phyloP scores from a whole-genome alignment of 495 filamentous ascomycete genomes.

The Antarctomyces pellizariae region DNA sequence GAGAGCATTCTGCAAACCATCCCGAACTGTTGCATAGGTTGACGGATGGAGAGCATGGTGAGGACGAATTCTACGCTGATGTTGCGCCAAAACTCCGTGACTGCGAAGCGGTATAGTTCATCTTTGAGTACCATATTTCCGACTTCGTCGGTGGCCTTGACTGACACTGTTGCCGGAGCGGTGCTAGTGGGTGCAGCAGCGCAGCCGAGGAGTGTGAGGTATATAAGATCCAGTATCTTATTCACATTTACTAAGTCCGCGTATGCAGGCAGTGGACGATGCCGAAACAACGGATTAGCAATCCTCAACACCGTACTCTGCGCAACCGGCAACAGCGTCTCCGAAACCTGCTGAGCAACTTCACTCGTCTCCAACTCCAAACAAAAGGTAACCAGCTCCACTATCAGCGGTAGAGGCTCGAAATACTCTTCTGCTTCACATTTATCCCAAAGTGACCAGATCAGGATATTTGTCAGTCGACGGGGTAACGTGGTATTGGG shows the following conservation, averaged over 20 bases:
- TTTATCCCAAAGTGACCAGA: conserved; percentile 9
- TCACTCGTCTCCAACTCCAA: conserved; percentile 9
- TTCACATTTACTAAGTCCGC: conserved; percentile 7
- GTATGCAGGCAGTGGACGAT: too few relatives aligned
- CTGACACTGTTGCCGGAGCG: too few relatives aligned
- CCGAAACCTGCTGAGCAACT: conserved; percentile 8
- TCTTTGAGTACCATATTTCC: too few relatives aligned
- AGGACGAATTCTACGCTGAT: conserved; percentile 10
- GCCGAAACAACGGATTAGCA: too few relatives aligned
- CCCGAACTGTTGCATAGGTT: conserved; percentile 6
- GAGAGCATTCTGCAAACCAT: conserved; percentile 10
- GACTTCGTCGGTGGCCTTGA: conserved; percentile 4
- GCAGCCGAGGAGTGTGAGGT: conserved; percentile 9
- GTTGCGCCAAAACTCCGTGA: conserved; percentile 9
- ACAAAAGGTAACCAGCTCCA: conserved; percentile 9
- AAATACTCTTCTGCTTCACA: conserved; percentile 10
- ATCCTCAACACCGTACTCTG: too few relatives aligned
- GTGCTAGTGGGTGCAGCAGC: too few relatives aligned
- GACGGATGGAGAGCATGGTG: conserved; percentile 8
- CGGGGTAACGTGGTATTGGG: conserved; percentile 6
- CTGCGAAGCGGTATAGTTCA: too few relatives aligned
- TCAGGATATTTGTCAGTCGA: conserved; percentile 10
- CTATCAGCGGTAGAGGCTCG: conserved; percentile 9
- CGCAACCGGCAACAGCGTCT: conserved; percentile 7
- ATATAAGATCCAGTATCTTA: conserved; percentile 9